Conservation (phyloP, 345 rosid genomes). For the Bruguiera sexangula region DNA sequence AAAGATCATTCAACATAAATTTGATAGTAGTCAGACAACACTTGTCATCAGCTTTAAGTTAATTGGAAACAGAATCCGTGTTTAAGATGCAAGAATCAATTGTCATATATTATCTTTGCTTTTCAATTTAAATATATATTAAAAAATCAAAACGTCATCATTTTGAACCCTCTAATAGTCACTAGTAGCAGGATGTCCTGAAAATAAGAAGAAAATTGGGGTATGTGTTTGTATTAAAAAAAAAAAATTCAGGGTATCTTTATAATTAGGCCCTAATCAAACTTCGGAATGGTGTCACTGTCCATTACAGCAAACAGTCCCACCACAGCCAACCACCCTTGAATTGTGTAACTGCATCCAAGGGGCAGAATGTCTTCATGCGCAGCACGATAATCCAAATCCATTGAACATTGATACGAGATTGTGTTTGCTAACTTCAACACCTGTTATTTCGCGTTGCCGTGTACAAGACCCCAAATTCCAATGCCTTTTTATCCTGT, state of each 20-base stretch:
- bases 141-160: too few species aligned
- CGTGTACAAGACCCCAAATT: constrained; percentile 10
- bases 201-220: too few species aligned
- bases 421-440: constrained; percentile 5
- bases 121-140: too few species aligned
- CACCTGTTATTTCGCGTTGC: not conserved
- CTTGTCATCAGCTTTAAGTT: not conserved
- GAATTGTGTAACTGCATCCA: constrained; percentile 21
- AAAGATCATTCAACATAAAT: not conserved
- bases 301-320: constrained; percentile 6
- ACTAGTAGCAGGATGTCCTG: too few species aligned
- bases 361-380: constrained; percentile 15
- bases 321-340: constrained; percentile 12
- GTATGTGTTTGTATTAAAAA: too few species aligned
- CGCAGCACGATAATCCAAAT: constrained; percentile 39
- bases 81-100: too few species aligned
- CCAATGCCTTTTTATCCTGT: constrained; percentile 28
- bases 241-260: too few species aligned
- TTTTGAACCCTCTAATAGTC: too few species aligned
- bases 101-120: too few species aligned
- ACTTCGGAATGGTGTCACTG: constrained; percentile 2
- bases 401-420: constrained; percentile 38
- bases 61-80: too few species aligned
- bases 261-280: not conserved
- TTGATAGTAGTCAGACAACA: not conserved